Evolutionary conservation across 2,329 filamentous ascomycete genomes (phyloP).

Genomic region (Phaeophleospora eucalypticola): DNA sequence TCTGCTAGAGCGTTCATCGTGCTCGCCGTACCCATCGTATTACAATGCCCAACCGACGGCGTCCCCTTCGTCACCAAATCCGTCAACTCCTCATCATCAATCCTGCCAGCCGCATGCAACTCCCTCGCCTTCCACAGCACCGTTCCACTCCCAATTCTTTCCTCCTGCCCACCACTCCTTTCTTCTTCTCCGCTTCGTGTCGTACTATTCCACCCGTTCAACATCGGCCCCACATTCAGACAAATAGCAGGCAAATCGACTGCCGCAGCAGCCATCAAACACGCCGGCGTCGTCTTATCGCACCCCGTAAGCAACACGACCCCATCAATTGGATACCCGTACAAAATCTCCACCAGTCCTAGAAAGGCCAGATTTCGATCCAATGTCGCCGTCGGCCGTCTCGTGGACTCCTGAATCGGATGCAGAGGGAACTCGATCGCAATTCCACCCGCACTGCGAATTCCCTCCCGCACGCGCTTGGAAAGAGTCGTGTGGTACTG

Average conservation of each 20-base stretch:
- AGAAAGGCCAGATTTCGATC: slow-evolving; percentile 30
- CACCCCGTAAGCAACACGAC: slow-evolving; percentile 31
- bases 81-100: slow-evolving; percentile 26
- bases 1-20: slow-evolving; percentile 33
- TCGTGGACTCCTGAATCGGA: slow-evolving; percentile 29
- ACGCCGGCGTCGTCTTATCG: slow-evolving; percentile 31
- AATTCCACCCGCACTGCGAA: slow-evolving; percentile 28
- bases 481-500: slow-evolving; percentile 28
- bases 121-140: slow-evolving; percentile 32
- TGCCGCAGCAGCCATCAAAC: slow-evolving; percentile 31
- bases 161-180: no score
- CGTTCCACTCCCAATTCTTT: slow-evolving; percentile 26
- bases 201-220: slow-evolving; percentile 26
- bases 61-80: slow-evolving; percentile 29
- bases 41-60: slow-evolving; percentile 29
- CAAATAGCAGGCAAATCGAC: slow-evolving; percentile 31
- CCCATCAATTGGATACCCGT: slow-evolving; percentile 31
- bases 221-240: slow-evolving; percentile 31
- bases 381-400: slow-evolving; percentile 29
- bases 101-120: slow-evolving; percentile 27
- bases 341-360: slow-evolving; percentile 28
- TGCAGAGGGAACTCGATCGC: slow-evolving; percentile 32
- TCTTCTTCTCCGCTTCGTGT: no score
- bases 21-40: slow-evolving; percentile 32
- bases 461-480: slow-evolving; percentile 29